Base-by-base conservation (phyloP, 2,329 filamentous ascomycete genomes). In the Aspergillus tubingensis region DNA sequence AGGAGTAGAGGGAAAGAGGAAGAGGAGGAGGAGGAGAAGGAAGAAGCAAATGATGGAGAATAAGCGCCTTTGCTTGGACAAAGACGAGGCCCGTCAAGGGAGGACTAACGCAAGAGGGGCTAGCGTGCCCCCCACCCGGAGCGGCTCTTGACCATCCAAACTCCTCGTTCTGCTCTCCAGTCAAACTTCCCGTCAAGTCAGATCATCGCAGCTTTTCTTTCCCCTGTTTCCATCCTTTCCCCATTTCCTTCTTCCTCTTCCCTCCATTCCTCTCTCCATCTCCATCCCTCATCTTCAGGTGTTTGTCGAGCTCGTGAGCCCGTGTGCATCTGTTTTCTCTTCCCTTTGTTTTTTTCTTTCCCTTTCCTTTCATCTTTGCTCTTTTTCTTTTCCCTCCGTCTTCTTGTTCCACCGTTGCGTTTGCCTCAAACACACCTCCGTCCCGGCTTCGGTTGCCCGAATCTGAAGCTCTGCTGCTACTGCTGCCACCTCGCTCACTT, bases 121-220 rank as follows among this genome's bases (percentile, higher is more conserved):
- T 70, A 71, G 68, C 17, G 57, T 15, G 49, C 55, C 60, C 49
- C 65, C 66, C 67, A 63, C 60, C 56, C 61, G 54, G 61, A 62
- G 67, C 69, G 66, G 70, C 69, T 72, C 69, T 70, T 65, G 68
- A 65, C 62, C 66, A 41, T 58, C 57, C 53, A 43, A 64, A 64
- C 65, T 68, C 64, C 67, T 63, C 64, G 52, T 64, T 65, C 57
- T 62, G 56, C 66, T 63, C 57, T 62, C 62, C 55, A 62, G 60
- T 53, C 63, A 38, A 58, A 55, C 48, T 58, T 55, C 58, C 61
- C 53, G 44, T 61, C 61, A 61, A 58, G 62, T 65, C 64, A 63
- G 64, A 61, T 63, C 65, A 64, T 63, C 58, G 61, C 63, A 64
- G 61, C 63, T 68, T 65, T 67, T 61, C 60, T 60, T 63, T 61